Evolutionary conservation across 345 rosid species (phyloP).

Genomic region (Camelina sativa): DNA sequence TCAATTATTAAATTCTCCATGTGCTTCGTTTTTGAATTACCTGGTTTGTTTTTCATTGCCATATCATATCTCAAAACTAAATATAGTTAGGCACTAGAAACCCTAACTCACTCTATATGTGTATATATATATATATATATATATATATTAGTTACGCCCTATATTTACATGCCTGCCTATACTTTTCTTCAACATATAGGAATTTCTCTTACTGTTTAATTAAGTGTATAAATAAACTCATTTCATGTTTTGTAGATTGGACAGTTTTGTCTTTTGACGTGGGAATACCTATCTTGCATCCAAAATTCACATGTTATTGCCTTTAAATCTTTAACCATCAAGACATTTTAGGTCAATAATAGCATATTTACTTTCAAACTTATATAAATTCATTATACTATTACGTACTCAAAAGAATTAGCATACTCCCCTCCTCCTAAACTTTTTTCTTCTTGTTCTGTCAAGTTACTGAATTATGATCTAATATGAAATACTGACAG

Average conservation of each 20-base stretch:
- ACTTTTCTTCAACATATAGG: conserved; percentile 9
- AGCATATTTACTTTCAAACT: conserved; percentile 10
- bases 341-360: conserved; percentile 20
- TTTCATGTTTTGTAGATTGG: not conserved
- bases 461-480: not conserved
- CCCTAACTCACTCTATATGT: conserved; percentile 30
- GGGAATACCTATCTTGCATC: conserved; percentile 27
- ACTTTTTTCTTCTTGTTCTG: too few relatives aligned
- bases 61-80: not conserved
- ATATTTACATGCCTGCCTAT: conserved; percentile 13
- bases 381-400: not conserved
- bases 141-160: not conserved
- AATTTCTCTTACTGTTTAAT: not conserved
- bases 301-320: conserved; percentile 16
- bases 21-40: not conserved
- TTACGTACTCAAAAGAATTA: not conserved
- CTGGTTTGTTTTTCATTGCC: conserved; percentile 15
- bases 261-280: conserved; percentile 29
- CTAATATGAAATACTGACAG: not conserved
- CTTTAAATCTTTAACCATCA: not conserved
- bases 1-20: conserved; percentile 26
- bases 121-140: not conserved
- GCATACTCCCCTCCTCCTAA: too few relatives aligned
- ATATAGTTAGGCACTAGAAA: conserved; percentile 21
- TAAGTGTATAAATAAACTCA: too few relatives aligned